Percentiles rank a stretch among this genome's conserved stretches.
Conservation (phyloP, 2,329 filamentous ascomycete genomes). For the Aspergillus luchuensis region DNA sequence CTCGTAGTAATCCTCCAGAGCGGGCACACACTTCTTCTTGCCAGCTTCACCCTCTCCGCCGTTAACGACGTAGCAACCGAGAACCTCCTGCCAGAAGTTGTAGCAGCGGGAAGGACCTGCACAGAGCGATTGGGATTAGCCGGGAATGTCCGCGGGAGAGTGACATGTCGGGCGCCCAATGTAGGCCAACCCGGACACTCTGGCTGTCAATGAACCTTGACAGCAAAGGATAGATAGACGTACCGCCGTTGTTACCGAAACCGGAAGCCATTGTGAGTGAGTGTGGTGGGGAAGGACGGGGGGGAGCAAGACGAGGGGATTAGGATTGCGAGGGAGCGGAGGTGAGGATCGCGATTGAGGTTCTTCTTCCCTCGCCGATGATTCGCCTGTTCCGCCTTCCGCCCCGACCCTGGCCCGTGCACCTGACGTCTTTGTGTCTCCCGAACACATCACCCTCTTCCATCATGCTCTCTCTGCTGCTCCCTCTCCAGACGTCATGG, state of each 20-base stretch:
- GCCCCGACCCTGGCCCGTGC: slow-evolving; percentile 25
- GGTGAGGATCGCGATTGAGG: slow-evolving; percentile 32
- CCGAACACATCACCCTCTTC: slow-evolving; percentile 32
- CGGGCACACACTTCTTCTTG: slow-evolving; percentile 82
- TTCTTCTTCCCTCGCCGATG: slow-evolving; percentile 31
- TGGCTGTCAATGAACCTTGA: slow-evolving; percentile 10
- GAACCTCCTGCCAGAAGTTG: slow-evolving; percentile 98
- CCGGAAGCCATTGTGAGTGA: slow-evolving; percentile 51
- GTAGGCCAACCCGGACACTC: slow-evolving; percentile 15
- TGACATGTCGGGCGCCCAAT: slow-evolving; percentile 20
- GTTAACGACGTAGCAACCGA: slow-evolving; percentile 98
- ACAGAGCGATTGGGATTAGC: slow-evolving; percentile 27
- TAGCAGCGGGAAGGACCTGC: slow-evolving; percentile 80
- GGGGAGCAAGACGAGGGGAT: slow-evolving; percentile 24
- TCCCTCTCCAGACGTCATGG: slow-evolving; percentile 36
- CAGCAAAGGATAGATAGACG: slow-evolving; percentile 25
- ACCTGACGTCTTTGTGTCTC: slow-evolving; percentile 21
- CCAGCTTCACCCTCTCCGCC: slow-evolving; percentile 76
- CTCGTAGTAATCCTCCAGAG: slow-evolving; percentile 96
- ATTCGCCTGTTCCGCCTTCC: slow-evolving; percentile 28
- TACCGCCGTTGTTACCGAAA: slow-evolving; percentile 58
- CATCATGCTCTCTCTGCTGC: slow-evolving; percentile 8
- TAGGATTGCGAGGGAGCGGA: slow-evolving; percentile 20
- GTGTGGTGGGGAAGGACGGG: slow-evolving; percentile 23
- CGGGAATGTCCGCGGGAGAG: slow-evolving; percentile 19